phyloP scores from a whole-genome alignment of 202 grass and related monocot genomes.

The Elaeis oleifera region DNA sequence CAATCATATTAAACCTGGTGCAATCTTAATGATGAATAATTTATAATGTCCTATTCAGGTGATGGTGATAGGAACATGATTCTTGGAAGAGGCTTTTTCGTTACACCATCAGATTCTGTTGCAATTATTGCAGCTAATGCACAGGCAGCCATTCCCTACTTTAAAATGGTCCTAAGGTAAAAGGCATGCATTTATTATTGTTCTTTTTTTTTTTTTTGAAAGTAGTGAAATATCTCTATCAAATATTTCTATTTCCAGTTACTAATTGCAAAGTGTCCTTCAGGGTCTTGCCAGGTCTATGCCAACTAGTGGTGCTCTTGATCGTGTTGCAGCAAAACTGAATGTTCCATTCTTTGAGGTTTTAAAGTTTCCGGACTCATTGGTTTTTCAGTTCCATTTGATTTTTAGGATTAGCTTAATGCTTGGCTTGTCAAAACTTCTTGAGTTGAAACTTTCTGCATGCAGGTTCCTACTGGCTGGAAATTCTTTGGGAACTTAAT shows the following conservation, averaged over 20 bases:
- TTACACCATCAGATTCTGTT: conserved; percentile 97
- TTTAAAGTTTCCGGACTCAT: not conserved
- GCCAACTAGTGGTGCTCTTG: conserved; percentile 89
- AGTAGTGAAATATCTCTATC: not conserved
- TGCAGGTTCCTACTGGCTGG: conserved; percentile 94
- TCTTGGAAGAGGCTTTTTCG: conserved; percentile 74
- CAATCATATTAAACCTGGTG: too few relatives aligned
- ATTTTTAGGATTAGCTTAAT: too few relatives aligned
- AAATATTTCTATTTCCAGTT: too few relatives aligned
- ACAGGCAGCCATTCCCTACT: conserved; percentile 77
- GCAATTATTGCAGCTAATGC: conserved; percentile 91
- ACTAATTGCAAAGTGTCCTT: conserved; percentile 23
- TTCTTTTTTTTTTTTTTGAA: conserved; percentile 1
- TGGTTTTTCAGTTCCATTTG: too few relatives aligned
- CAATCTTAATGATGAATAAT: too few relatives aligned
- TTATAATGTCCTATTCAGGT: conserved; percentile 27
- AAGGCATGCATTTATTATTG: not conserved
- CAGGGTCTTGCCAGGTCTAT: conserved; percentile 95
- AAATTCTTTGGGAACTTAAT: conserved; percentile 94
- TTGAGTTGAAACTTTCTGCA: not conserved
- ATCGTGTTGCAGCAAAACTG: conserved; percentile 66
- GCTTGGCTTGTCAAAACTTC: too few relatives aligned
- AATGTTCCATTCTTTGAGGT: conserved; percentile 93
- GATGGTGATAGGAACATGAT: conserved; percentile 97
- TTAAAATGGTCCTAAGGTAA: conserved; percentile 75